These are phyloP conservation scores for Linnemannia schmuckeri DNA, from an alignment of 192 early-diverging fungal genomes.

Conservation along the genomic window DNA sequence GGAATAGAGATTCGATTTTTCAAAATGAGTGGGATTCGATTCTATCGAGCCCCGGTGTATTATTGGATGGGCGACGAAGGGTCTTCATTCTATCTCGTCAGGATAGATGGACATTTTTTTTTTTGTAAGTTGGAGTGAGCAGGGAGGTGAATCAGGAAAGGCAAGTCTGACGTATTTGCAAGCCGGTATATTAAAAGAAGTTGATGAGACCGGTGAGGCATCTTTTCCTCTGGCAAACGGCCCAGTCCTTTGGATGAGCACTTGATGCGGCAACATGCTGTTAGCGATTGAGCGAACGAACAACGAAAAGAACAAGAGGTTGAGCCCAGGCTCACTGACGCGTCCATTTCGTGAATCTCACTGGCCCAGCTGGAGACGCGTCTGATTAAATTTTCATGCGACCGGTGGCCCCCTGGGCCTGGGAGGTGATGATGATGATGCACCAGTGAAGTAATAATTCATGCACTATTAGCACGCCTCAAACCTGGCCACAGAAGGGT, in stretches of 20 bases:
- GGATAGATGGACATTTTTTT: constrained; percentile 4
- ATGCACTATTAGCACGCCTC: background rate
- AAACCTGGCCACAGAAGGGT: background rate
- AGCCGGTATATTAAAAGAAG: too few relatives aligned
- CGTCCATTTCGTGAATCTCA: background rate
- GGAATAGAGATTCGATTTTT: constrained; percentile 10
- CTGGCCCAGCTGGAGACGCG: background rate
- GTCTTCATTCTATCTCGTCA: background rate
- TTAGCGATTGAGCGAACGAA: background rate
- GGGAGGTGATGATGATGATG: background rate
- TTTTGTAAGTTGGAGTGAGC: background rate
- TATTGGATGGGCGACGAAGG: background rate
- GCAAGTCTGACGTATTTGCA: background rate
- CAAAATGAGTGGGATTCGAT: background rate
- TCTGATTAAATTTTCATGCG: background rate
- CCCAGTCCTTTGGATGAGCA: too few relatives aligned
- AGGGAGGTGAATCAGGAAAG: background rate
- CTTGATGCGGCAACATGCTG: background rate
- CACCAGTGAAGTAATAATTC: background rate
- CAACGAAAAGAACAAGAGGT: background rate
- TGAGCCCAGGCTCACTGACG: background rate
- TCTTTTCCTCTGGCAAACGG: too few relatives aligned
- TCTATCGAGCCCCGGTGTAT: background rate
- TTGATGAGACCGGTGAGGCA: too few relatives aligned
- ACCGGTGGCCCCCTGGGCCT: background rate